A percentile compares a stretch with the other conserved stretches of the same genome.
Conservation (phyloP, 306 rosid species). For the Malus asiatica region DNA sequence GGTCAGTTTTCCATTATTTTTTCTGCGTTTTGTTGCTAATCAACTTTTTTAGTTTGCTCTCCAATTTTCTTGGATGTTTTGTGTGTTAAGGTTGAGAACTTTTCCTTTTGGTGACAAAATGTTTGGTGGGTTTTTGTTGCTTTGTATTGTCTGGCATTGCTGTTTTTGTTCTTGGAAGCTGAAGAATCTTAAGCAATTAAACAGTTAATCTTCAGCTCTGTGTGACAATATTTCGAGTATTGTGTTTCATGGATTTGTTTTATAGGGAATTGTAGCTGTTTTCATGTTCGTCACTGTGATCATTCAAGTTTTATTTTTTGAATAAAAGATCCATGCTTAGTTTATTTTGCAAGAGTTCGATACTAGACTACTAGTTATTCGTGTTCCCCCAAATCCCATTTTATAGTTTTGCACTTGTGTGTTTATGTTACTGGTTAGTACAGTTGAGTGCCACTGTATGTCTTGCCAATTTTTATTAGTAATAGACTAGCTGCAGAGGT, state of each 20-base stretch:
- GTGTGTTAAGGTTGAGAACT: not conserved
- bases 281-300: not conserved
- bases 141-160: not conserved
- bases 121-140: not conserved
- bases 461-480: not conserved
- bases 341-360: not conserved
- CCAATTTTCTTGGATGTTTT: not conserved
- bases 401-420: not conserved
- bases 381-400: not conserved
- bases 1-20: conserved; percentile 19
- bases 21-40: not conserved
- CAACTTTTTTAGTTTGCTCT: not conserved
- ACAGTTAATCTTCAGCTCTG: not conserved
- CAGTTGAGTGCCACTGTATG: not conserved
- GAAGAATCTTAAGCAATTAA: not conserved
- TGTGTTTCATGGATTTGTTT: not conserved
- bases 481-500: no score
- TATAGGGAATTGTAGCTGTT: not conserved
- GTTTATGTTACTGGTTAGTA: not conserved
- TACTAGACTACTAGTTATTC: not conserved
- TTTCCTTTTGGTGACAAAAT: not conserved
- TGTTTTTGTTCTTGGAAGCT: not conserved
- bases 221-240: not conserved
- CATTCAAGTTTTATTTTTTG: not conserved
- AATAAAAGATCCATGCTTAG: not conserved